Conservation (phyloP, 2,329 filamentous ascomycete species). For the Colletotrichum sp. region DNA sequence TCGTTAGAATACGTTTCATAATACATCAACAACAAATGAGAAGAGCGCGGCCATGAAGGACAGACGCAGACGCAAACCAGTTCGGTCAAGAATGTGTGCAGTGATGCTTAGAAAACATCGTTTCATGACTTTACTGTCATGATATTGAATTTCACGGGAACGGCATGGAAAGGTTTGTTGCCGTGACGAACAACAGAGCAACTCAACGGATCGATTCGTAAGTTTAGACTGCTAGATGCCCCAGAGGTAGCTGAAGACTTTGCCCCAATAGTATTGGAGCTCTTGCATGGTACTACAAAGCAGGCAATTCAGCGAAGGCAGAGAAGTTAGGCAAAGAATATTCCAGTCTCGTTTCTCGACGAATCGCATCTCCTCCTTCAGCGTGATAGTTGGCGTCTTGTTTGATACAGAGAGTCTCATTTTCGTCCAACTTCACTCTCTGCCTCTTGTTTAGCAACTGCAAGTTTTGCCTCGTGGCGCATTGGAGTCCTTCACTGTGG, state of each 20-base stretch:
- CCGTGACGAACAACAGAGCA: too few relatives aligned
- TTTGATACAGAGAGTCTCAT: neutral
- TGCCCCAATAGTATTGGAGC: too few relatives aligned
- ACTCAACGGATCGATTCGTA: too few relatives aligned
- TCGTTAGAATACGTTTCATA: neutral
- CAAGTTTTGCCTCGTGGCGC: neutral
- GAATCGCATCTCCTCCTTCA: neutral
- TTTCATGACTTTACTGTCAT: too few relatives aligned
- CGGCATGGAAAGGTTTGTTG: too few relatives aligned
- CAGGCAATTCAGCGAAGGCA: fast-evolving
- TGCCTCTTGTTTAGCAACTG: neutral
- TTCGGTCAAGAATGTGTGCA: too few relatives aligned
- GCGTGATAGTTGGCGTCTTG: fast-evolving
- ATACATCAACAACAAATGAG: neutral
- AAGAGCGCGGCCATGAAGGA: too few relatives aligned
- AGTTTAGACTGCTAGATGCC: fast-evolving
- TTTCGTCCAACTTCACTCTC: neutral
- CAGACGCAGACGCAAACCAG: fast-evolving
- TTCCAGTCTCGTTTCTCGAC: fast-evolving
- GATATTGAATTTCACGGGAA: too few relatives aligned
- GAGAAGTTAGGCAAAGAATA: fast-evolving
- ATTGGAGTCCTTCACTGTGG: neutral
- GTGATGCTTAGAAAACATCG: too few relatives aligned
- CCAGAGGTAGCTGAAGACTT: neutral
- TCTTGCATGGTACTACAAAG: neutral